phyloP scores from a whole-genome alignment of 2,329 filamentous ascomycete genomes.

The Malbranchea zuffiana region DNA sequence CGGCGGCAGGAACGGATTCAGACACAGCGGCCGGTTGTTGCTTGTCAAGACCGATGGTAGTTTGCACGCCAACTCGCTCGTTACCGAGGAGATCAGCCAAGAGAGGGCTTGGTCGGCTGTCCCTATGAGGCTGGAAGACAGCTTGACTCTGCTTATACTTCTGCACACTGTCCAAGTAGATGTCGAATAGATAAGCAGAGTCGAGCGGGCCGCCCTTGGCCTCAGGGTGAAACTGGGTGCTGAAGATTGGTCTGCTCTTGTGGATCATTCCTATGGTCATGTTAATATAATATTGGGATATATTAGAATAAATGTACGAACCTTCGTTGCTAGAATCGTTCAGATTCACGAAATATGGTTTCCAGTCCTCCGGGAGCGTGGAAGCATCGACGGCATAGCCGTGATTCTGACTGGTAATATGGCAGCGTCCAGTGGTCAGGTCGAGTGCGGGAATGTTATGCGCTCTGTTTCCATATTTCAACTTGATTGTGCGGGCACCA shows the following conservation, averaged over 20 bases:
- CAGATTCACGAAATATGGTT: slow-evolving; percentile 96
- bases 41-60: slow-evolving; percentile 52
- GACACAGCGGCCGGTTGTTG: too few species aligned
- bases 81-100: slow-evolving; percentile 85
- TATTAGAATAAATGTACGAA: slow-evolving; percentile 21
- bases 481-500: slow-evolving; percentile 84
- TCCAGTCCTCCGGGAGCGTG: slow-evolving; percentile 76
- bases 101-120: slow-evolving; percentile 77
- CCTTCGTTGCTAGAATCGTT: slow-evolving; percentile 97
- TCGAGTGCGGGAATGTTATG: slow-evolving; percentile 97
- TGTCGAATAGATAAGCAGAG: slow-evolving; percentile 91
- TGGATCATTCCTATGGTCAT: slow-evolving; percentile 63
- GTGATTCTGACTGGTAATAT: slow-evolving; percentile 98
- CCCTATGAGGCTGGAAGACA: slow-evolving; percentile 58
- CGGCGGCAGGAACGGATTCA: too few species aligned
- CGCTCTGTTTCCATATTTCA: slow-evolving; percentile 98
- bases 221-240: slow-evolving; percentile 97
- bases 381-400: slow-evolving; percentile 86
- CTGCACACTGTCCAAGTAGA: slow-evolving; percentile 81
- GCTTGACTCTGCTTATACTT: slow-evolving; percentile 78
- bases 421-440: slow-evolving; percentile 89
- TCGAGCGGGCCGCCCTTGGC: slow-evolving; percentile 95
- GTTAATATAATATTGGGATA: not conserved
- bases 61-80: slow-evolving; percentile 85
- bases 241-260: slow-evolving; percentile 92